Evolutionary conservation across 768 basidiomycete species (phyloP), one percentile per base, ranked within the genome.

Genomic region (Boletellus ananas): DNA sequence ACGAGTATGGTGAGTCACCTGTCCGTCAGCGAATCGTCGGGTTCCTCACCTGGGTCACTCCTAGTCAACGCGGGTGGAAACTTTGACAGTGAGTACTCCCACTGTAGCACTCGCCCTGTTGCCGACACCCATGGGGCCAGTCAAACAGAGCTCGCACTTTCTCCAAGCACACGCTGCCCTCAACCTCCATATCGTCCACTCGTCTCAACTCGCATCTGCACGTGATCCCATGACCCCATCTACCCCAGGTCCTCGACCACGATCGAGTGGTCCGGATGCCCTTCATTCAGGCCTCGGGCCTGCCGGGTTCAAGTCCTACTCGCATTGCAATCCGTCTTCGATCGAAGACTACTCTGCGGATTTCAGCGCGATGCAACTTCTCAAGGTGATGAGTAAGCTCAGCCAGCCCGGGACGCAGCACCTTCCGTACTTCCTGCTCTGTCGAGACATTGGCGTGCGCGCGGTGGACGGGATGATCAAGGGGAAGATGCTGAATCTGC

Each of bases 391-490:
- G 86, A 80, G 80, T 58, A 79, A 87, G 43, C 74, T 93, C 50
- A 81, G 84, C 25, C 80, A 83, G 56, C 77, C 78, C 1, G 79
- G 79, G 38, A 77, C 80, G 43, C 77, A 72, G 11, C 81, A 84
- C 54, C 72, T 92, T 43, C 79, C 86, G 2, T 93, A 93, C 65
- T 93, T 93, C 66, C 71, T 84, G 53, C 76, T 92, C 13, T 92
- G 89, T 59, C 76, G 87, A 35, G 88, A 92, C 65, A 70, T 92
- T n/a, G 90, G 90, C 3, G 87, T 87, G 40, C 76, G 81, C 9
- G 86, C 87, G 5, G 87, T 92, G 8, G 90, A 92, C 61, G 89
- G 86, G 23, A 87, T 92, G 87, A 79, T 93, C 41, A 82, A 83
- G 52, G 87, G 83, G 1, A 76, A 83, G 45, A 80, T 92, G 43